Evolutionary conservation across 1,139 yeast genomes (phyloP).

Genomic region (Geotrichum citri-aurantii): DNA sequence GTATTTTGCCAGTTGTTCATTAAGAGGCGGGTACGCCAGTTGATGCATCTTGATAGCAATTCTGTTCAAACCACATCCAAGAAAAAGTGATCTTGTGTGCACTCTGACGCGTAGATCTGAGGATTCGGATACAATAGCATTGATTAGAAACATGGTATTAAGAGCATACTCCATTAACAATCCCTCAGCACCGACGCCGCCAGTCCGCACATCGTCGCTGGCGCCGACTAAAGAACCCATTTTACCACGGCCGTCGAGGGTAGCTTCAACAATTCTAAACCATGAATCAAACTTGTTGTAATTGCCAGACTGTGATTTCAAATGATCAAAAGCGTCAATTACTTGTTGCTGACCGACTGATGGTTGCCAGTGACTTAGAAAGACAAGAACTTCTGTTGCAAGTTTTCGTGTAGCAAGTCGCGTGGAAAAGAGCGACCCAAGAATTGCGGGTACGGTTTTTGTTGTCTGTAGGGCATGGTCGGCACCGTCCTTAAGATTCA

Average conservation of each 20-base stretch:
- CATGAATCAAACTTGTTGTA: constrained; percentile 73
- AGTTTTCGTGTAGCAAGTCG: constrained; percentile 69
- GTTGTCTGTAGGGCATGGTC: constrained; percentile 48
- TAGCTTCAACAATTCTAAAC: constrained; percentile 65
- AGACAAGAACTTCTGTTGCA: constrained; percentile 71
- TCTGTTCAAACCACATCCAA: constrained; percentile 66
- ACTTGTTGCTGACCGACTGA: constrained; percentile 59
- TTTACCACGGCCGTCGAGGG: constrained; percentile 82
- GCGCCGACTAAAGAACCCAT: constrained; percentile 92
- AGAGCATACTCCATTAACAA: constrained; percentile 74
- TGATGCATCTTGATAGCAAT: constrained; percentile 57
- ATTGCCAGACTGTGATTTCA: constrained; percentile 57
- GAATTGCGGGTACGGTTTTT: constrained; percentile 51
- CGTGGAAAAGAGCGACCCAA: constrained; percentile 55
- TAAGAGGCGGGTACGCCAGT: constrained; percentile 57
- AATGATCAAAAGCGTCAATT: constrained; percentile 55
- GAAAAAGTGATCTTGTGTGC: constrained; percentile 69
- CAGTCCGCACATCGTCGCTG: constrained; percentile 67
- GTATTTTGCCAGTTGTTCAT: constrained; percentile 61
- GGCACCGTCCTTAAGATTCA: constrained; percentile 53
- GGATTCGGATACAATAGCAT: constrained; percentile 63
- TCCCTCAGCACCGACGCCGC: constrained; percentile 59
- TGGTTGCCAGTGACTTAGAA: constrained; percentile 47
- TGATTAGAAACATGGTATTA: constrained; percentile 70
- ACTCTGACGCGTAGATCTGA: constrained; percentile 60